phyloP scores from a whole-genome alignment of 2,329 filamentous ascomycete species.

The Tolypocladium pustulatum region DNA sequence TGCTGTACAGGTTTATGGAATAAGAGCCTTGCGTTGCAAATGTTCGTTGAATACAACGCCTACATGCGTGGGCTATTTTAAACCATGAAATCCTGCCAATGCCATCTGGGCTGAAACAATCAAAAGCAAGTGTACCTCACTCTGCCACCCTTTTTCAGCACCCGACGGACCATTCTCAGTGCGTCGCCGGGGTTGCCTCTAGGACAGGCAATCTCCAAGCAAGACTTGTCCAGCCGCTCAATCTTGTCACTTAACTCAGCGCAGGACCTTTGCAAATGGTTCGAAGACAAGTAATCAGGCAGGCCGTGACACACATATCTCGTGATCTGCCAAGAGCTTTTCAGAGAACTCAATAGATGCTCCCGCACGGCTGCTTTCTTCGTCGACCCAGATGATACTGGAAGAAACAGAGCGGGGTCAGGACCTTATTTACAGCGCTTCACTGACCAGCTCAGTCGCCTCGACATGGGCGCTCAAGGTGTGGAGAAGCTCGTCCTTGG shows the following conservation, averaged over 20 bases:
- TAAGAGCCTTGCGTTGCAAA: too few relatives aligned
- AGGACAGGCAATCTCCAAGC: slow-evolving; percentile 4
- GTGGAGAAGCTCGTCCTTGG: slow-evolving; percentile 6
- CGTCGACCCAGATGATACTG: slow-evolving; percentile 3
- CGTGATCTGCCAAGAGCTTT: slow-evolving; percentile 1
- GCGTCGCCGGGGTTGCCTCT: not conserved
- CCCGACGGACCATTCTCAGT: too few relatives aligned
- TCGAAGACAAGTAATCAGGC: slow-evolving; percentile 5
- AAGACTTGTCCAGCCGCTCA: slow-evolving; percentile 2
- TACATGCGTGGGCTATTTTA: too few relatives aligned
- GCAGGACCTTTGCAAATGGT: slow-evolving; percentile 2
- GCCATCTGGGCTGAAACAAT: too few relatives aligned
- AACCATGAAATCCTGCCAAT: too few relatives aligned
- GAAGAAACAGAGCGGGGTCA: slow-evolving; percentile 4
- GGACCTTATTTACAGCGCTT: slow-evolving; percentile 2
- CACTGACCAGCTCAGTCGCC: slow-evolving; percentile 2
- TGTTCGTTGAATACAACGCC: too few relatives aligned
- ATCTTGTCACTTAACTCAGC: not conserved
- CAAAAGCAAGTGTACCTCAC: too few relatives aligned
- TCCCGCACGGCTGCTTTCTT: slow-evolving; percentile 3
- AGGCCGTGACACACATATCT: slow-evolving; percentile 1
- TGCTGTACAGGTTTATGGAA: too few relatives aligned
- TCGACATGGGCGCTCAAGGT: slow-evolving; percentile 4
- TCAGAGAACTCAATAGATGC: slow-evolving; percentile 2
- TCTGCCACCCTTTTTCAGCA: too few relatives aligned